Conservation (phyloP, 495 filamentous ascomycete species). For the Hypoxylon perforatum region DNA sequence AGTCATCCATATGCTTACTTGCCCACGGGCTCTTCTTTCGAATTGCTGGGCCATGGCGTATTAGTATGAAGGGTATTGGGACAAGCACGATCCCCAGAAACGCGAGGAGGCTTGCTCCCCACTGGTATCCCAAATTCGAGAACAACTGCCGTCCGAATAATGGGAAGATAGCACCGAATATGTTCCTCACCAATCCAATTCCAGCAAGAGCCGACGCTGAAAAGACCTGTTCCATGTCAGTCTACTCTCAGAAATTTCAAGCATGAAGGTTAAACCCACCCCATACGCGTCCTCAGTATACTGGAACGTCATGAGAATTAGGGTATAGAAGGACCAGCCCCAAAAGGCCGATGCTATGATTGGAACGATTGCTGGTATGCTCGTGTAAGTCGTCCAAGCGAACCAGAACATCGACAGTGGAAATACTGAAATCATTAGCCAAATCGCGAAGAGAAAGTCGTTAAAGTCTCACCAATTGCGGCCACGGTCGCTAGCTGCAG, state of each 20-base stretch:
- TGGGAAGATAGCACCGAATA: neutral
- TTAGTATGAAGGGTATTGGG: neutral
- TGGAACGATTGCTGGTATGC: neutral
- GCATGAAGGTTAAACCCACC: neutral
- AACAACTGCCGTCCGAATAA: conserved; percentile 3
- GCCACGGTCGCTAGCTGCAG: neutral
- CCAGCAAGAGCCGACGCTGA: neutral
- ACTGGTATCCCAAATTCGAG: conserved; percentile 5
- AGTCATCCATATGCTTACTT: neutral
- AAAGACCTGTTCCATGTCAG: neutral
- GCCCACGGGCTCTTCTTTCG: conserved; percentile 1
- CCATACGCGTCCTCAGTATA: neutral
- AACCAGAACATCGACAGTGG: conserved; percentile 1
- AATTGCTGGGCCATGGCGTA: neutral
- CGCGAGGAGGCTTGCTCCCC: neutral
- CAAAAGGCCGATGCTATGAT: conserved; percentile 1
- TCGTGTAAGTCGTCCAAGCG: neutral
- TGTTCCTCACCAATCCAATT: conserved; percentile 1
- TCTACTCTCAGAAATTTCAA: neutral
- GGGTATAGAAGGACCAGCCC: conserved; percentile 2
- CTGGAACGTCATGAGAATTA: neutral
- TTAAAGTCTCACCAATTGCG: neutral
- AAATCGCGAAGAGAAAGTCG: neutral
- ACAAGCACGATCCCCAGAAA: conserved; percentile 1
- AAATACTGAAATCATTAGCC: neutral